These are phyloP conservation scores for Solanum raphanifolium DNA, from an alignment of 257 asterid species.

Conservation along the genomic window DNA sequence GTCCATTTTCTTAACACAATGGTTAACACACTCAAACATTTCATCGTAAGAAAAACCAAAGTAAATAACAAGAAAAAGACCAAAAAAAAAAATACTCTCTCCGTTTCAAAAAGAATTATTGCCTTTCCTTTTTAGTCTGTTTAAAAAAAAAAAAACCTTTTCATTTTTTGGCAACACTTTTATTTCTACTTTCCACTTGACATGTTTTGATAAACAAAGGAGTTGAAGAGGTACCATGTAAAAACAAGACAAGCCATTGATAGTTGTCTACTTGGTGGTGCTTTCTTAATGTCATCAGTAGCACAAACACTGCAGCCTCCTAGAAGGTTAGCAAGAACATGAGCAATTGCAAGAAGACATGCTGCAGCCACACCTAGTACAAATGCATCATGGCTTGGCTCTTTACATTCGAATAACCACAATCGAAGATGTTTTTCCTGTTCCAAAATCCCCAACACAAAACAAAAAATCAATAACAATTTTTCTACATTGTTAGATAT, in stretches of 20 bases:
- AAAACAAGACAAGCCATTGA: constrained; percentile 50
- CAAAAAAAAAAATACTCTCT: background rate
- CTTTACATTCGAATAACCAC: constrained; percentile 81
- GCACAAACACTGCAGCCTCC: constrained; percentile 48
- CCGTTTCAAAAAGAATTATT: background rate
- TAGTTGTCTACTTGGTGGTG: constrained; percentile 50
- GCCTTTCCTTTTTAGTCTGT: too few relatives aligned
- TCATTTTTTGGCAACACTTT: background rate
- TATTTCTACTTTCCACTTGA: background rate
- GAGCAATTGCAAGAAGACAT: constrained; percentile 46
- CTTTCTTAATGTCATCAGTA: constrained; percentile 29
- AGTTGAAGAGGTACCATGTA: constrained; percentile 37
- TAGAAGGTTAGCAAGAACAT: constrained; percentile 52
- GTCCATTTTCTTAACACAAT: background rate
- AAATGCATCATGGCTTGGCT: constrained; percentile 78
- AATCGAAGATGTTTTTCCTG: constrained; percentile 69
- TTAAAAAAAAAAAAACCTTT: background rate
- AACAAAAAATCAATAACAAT: background rate
- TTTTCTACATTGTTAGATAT: background rate
- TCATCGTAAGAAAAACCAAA: background rate
- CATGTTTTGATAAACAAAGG: background rate
- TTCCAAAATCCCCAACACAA: background rate
- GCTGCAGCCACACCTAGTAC: constrained; percentile 70
- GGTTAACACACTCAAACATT: background rate
- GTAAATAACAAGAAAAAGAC: background rate